Conservation (phyloP, 306 rosid genomes). For the Oemleria cerasiformis region DNA sequence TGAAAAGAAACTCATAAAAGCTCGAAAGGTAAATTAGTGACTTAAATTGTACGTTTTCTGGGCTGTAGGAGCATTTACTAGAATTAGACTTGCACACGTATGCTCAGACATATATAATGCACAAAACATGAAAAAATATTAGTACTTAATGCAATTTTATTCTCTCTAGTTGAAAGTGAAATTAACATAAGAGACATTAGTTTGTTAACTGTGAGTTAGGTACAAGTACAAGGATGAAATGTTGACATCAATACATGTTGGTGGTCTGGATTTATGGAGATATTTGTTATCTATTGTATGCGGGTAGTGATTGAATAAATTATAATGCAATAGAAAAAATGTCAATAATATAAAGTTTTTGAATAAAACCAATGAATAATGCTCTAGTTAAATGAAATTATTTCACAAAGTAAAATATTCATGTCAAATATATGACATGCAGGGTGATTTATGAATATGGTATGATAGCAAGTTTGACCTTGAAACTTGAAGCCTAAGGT, state of each 20-base stretch:
- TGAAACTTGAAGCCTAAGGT: not conserved
- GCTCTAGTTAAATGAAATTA: not conserved
- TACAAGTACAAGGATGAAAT: not conserved
- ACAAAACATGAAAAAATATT: not conserved
- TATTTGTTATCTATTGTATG: not conserved
- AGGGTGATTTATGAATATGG: not conserved
- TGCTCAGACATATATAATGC: not conserved
- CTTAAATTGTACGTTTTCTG: not conserved
- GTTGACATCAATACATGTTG: not conserved
- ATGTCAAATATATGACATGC: not conserved
- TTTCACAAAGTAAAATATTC: not conserved
- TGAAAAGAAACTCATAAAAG: constrained; percentile 61
- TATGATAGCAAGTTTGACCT: not conserved
- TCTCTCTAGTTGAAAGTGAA: not conserved
- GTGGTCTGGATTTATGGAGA: not conserved
- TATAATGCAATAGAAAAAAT: not conserved
- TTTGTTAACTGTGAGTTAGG: not conserved
- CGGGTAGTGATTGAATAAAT: not conserved
- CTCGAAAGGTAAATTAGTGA: constrained; percentile 67
- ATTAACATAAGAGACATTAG: not conserved
- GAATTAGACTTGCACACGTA: not conserved
- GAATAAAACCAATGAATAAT: not conserved
- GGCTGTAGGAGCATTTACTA: not conserved
- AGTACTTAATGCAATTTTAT: not conserved
- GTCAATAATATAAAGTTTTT: not conserved